Conservation (phyloP, 108 stramenopile genomes). For the Asterionellopsis glacialis region DNA sequence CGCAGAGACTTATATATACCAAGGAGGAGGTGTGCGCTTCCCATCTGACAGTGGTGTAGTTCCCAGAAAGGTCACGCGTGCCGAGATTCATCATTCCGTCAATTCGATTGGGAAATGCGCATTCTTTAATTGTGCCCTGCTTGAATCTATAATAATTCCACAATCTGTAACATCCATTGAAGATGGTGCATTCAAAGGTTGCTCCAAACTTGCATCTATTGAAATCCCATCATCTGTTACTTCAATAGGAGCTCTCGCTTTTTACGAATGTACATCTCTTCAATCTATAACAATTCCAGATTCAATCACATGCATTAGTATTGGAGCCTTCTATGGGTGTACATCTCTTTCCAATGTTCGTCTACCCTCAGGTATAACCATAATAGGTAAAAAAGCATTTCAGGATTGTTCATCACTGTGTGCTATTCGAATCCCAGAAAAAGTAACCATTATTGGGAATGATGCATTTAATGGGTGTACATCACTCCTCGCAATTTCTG, state of each 20-base stretch:
- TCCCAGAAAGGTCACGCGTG: no score
- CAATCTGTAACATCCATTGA: not conserved
- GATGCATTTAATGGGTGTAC: not conserved
- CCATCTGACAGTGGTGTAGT: no score
- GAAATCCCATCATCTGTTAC: not conserved
- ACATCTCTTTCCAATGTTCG: not conserved
- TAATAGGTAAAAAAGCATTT: not conserved
- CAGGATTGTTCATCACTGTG: not conserved
- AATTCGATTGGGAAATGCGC: not conserved
- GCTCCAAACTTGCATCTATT: not conserved
- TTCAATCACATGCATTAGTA: not conserved
- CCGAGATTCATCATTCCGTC: no score
- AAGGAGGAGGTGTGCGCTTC: no score
- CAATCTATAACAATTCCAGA: not conserved
- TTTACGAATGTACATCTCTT: not conserved
- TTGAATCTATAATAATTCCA: not conserved
- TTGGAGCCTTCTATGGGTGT: not conserved
- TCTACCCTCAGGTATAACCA: not conserved
- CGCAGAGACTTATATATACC: no score
- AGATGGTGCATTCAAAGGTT: conserved; percentile 1
- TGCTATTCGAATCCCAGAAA: not conserved
- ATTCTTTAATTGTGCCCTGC: not conserved
- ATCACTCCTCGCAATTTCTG: not conserved
- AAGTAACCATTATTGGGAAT: not conserved
- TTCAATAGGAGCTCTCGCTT: not conserved